Base-by-base conservation (phyloP, 371 early-diverging fungal genomes). In the Mucor plumbeus region DNA sequence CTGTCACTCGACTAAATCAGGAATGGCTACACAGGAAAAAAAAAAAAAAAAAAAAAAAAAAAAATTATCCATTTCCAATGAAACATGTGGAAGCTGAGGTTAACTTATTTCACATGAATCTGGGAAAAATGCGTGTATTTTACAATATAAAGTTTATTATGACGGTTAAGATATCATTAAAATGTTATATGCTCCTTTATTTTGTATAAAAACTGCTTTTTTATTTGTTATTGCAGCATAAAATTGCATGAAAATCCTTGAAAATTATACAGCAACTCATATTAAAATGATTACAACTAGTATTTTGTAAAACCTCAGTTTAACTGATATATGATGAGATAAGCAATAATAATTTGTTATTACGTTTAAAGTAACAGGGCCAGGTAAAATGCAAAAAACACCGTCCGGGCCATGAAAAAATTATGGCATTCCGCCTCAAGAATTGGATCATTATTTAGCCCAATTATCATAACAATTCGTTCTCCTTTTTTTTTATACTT, bases 1-100 rank as follows among this genome's bases (percentile, higher is more conserved):
- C 59, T 94, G 85, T 80, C 64, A 75, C 65, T 84, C 90, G 19
- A 79, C 76, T 61, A 78, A 87, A 75, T 74, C 75, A 57, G 77
- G 70, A 65, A 79, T 65, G 70, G 74, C 59, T 72, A 73, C 73
- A 73, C 66, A 65, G 35, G 66, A 63, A 50, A 63, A 60, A 60
- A 65, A 60, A 63, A 63, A 60, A 60, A 65, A 63, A 50, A 63
- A 60, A 60, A 65, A 60, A 63, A 63, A 60, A 60, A 65, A 60
- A 67, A 60, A 63, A 47, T 56, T 64, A 53, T 17, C 39, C 40
- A 41, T 64, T 47, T 62, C 61, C 58, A 72, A 64, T 65, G 69
- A 69, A 54, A 63, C 69, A 68, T 69, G 69, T 69, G 73, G 60
- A 64, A 61, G 50, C 64, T 60, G 62, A 53, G 66, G 64, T 40